These are phyloP conservation scores for Orbilia oligospora DNA, from an alignment of 2,329 filamentous ascomycete species.

Conservation along the genomic window DNA sequence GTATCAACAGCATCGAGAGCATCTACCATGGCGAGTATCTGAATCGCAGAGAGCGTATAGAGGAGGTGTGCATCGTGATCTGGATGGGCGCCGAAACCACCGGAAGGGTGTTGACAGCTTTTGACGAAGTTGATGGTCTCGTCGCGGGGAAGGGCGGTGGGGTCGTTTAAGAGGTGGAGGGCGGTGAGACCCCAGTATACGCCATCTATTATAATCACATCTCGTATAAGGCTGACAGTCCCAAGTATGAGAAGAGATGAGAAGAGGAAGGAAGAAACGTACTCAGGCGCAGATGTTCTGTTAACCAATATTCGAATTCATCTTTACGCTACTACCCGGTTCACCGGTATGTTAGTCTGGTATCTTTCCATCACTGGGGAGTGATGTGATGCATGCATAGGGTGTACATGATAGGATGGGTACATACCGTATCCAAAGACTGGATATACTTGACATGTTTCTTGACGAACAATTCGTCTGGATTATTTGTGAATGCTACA, in stretches of 20 bases:
- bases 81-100: conserved; percentile 90
- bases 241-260: not conserved
- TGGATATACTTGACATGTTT: conserved; percentile 94
- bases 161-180: conserved; percentile 84
- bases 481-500: conserved; percentile 49
- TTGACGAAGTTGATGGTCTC: conserved; percentile 93
- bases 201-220: conserved; percentile 71
- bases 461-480: conserved; percentile 67
- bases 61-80: conserved; percentile 96
- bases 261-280: not conserved
- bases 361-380: not conserved
- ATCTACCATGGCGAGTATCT: conserved; percentile 89
- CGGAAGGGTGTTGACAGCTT: conserved; percentile 80
- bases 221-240: not conserved
- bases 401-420: conserved; percentile 56
- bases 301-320: conserved; percentile 97
- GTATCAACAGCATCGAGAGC: conserved; percentile 85
- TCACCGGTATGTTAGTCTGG: conserved; percentile 25
- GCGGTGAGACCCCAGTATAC: conserved; percentile 96
- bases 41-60: conserved; percentile 93
- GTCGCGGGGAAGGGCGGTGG: conserved; percentile 83
- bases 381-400: no score
- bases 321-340: conserved; percentile 74
- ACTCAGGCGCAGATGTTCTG: conserved; percentile 91
- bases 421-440: conserved; percentile 84